These are phyloP conservation scores for Lipomyces sp. DNA, from an alignment of 805 yeast species.

Conservation along the genomic window DNA sequence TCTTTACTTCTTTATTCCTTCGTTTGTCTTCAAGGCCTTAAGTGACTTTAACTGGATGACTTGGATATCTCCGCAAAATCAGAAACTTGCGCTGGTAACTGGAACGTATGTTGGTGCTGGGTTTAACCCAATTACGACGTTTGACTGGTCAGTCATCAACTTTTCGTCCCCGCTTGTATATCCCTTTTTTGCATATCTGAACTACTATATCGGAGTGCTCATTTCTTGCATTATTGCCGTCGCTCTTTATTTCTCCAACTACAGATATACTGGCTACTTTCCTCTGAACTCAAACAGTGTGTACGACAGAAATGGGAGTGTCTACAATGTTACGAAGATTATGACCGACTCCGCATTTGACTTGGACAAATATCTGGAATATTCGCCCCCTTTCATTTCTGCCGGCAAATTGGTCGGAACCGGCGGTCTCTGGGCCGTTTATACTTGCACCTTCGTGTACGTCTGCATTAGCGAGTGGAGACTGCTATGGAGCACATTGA, in stretches of 20 bases:
- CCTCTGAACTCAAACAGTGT: conserved; percentile 47
- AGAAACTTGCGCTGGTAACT: conserved; percentile 47
- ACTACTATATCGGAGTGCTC: conserved; percentile 40
- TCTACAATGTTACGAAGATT: conserved; percentile 51
- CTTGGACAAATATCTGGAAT: conserved; percentile 43
- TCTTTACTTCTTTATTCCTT: conserved; percentile 61
- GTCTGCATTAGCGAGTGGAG: conserved; percentile 5
- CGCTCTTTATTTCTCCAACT: conserved; percentile 45
- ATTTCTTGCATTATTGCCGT: conserved; percentile 33
- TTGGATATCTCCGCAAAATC: conserved; percentile 54
- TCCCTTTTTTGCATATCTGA: conserved; percentile 44
- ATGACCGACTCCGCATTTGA: conserved; percentile 48
- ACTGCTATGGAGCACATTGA: conserved; percentile 38
- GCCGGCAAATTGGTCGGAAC: conserved; percentile 50
- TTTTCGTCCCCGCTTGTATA: conserved; percentile 44
- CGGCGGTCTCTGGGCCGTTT: conserved; percentile 3
- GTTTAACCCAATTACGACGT: conserved; percentile 46
- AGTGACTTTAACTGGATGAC: conserved; percentile 56
- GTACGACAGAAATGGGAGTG: conserved; percentile 31
- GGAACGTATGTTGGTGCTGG: conserved; percentile 45
- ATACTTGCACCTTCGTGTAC: conserved; percentile 5
- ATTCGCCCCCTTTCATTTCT: conserved; percentile 57
- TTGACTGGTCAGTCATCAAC: conserved; percentile 44
- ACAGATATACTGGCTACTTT: conserved; percentile 48
- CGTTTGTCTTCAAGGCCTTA: conserved; percentile 56